A percentile compares a stretch with the other conserved stretches of the same genome.
Evolutionary conservation across 129 eudicot genomes (phyloP).

Genomic region (Apium graveolens): DNA sequence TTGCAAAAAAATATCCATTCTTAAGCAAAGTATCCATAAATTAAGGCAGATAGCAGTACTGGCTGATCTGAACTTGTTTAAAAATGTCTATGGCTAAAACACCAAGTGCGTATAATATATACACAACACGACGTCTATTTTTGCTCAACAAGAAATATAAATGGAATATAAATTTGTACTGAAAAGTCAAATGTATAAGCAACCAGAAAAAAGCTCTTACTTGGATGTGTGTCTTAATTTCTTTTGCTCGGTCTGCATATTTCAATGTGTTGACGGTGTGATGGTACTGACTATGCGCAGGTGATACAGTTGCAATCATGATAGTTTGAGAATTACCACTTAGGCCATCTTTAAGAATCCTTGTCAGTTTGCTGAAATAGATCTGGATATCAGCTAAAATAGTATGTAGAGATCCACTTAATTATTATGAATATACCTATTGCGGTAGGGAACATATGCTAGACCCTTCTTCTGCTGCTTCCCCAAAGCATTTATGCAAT

Average conservation of each 20-base stretch:
- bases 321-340: conserved; percentile 93
- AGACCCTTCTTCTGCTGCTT: conserved; percentile 93
- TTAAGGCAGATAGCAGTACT: not conserved
- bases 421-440: conserved; percentile 41
- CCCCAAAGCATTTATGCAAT: conserved; percentile 93
- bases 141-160: not conserved
- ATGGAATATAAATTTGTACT: not conserved
- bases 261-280: conserved; percentile 88
- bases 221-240: conserved; percentile 90
- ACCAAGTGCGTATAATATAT: not conserved
- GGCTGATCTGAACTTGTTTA: not conserved
- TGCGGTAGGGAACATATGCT: conserved; percentile 96
- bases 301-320: conserved; percentile 93
- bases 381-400: conserved; percentile 14
- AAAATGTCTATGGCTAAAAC: not conserved
- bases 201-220: conserved; percentile 23
- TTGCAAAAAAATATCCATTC: not conserved
- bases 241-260: conserved; percentile 95
- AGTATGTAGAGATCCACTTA: conserved; percentile 17
- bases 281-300: conserved; percentile 80
- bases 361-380: conserved; percentile 71
- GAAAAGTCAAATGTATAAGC: not conserved
- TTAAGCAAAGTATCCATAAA: not conserved
- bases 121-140: not conserved
- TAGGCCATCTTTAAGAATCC: conserved; percentile 95